These are phyloP conservation scores for Penicillium riverlandense DNA, from an alignment of 495 filamentous ascomycete genomes.

Conservation along the genomic window DNA sequence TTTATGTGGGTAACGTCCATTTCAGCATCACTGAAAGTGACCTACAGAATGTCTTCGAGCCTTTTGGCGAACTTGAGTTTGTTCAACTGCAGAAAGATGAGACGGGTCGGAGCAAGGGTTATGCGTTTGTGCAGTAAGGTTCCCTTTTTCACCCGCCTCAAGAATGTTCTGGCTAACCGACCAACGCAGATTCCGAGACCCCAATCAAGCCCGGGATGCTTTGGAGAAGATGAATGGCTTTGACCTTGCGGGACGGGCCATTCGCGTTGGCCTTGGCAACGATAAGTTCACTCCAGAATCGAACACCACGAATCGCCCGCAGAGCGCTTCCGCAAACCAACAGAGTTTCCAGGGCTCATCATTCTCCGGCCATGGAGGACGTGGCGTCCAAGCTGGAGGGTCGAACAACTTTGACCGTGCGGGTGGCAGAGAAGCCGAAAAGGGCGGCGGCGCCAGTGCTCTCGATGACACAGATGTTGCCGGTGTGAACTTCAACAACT, in stretches of 20 bases:
- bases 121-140: conserved; percentile 99
- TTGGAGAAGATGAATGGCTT: conserved; percentile 99
- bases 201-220: conserved; percentile 84
- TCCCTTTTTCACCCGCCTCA: neutral
- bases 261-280: conserved; percentile 98
- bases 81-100: conserved; percentile 97
- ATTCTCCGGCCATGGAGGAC: conserved; percentile 87
- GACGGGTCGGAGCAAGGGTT: conserved; percentile 82
- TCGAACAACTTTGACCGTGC: conserved; percentile 85
- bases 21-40: conserved; percentile 98
- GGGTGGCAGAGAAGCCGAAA: conserved; percentile 83
- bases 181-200: conserved; percentile 75
- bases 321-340: conserved; percentile 63
- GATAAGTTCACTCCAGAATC: conserved; percentile 99
- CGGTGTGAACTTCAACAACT: conserved; percentile 98
- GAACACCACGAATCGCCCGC: conserved; percentile 77
- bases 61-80: conserved; percentile 96
- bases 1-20: conserved; percentile 99
- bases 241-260: conserved; percentile 94
- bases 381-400: conserved; percentile 76
- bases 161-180: conserved; percentile 5
- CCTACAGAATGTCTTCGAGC: conserved; percentile 93
- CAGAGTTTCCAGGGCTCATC: conserved; percentile 85
- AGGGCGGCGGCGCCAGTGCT: conserved; percentile 84
- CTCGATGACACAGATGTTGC: conserved; percentile 97